A percentile compares a stretch with the other conserved stretches of the same genome.
These are phyloP conservation scores for Penicillium salamii DNA, from an alignment of 495 filamentous ascomycete genomes.

Conservation along the genomic window DNA sequence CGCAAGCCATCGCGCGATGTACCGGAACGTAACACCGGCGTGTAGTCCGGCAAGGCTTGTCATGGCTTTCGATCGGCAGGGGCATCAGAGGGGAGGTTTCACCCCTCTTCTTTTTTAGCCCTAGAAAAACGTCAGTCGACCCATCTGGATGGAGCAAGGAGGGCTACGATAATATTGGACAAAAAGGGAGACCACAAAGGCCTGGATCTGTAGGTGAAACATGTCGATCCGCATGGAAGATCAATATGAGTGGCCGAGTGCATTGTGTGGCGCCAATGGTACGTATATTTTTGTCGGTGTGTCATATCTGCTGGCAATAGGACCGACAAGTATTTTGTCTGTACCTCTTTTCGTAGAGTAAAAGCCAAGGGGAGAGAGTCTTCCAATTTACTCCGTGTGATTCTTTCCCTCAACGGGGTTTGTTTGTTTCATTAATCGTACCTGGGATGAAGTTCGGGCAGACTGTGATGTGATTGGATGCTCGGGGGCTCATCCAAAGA, in stretches of 20 bases:
- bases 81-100: slow-evolving; percentile 6
- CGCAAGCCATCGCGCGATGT: not conserved
- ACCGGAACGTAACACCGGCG: slow-evolving; percentile 5
- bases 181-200: not conserved
- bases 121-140: not conserved
- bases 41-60: slow-evolving; percentile 10
- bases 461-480: not conserved
- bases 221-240: slow-evolving; percentile 1
- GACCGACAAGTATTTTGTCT: too few relatives aligned
- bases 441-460: not conserved
- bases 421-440: not conserved
- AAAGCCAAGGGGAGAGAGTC: too few relatives aligned
- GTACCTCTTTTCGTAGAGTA: too few relatives aligned
- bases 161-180: not conserved
- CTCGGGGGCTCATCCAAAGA: not conserved
- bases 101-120: slow-evolving; percentile 4
- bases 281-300: not conserved
- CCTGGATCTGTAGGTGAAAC: slow-evolving; percentile 3
- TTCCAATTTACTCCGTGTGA: not conserved
- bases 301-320: not conserved
- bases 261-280: not conserved
- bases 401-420: too few relatives aligned
- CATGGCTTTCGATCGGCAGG: slow-evolving; percentile 2
- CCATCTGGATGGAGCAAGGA: slow-evolving; percentile 8
- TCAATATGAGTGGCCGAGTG: not conserved